Evolutionary conservation across 1,284 basidiomycete species (phyloP).

Genomic region (Cutaneotrichosporon sp.): DNA sequence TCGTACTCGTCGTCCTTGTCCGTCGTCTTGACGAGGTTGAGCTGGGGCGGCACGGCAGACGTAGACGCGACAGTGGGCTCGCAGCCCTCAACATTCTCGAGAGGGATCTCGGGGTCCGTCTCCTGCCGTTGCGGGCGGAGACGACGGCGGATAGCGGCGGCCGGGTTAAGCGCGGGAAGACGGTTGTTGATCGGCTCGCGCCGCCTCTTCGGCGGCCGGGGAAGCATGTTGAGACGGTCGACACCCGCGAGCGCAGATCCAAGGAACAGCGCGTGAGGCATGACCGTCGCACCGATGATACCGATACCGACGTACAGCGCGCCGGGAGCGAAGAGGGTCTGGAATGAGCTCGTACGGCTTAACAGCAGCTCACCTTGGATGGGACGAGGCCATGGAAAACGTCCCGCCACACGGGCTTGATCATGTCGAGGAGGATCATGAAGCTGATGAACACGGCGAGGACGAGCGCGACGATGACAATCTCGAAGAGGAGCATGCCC

Average conservation of each 20-base stretch:
- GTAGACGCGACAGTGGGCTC: conserved; percentile 2
- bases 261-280: conserved; percentile 88
- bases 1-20: conserved; percentile 34
- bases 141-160: conserved; percentile 13
- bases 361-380: conserved; percentile 55
- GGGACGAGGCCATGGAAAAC: conserved; percentile 88
- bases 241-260: conserved; percentile 83
- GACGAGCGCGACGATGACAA: conserved; percentile 66
- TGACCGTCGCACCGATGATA: conserved; percentile 68
- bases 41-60: neutral
- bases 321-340: conserved; percentile 50
- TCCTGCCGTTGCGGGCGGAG: neutral
- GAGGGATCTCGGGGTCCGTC: conserved; percentile 1
- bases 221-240: conserved; percentile 61
- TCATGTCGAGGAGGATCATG: conserved; percentile 72
- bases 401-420: conserved; percentile 71
- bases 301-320: conserved; percentile 75
- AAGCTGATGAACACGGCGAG: conserved; percentile 79
- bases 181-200: conserved; percentile 1
- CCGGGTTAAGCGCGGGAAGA: conserved; percentile 30
- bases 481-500: conserved; percentile 67
- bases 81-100: neutral
- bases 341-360: conserved; percentile 2
- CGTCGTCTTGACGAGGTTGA: conserved; percentile 27
- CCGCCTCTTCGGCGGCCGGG: conserved; percentile 27